Base-by-base conservation (phyloP, 495 filamentous ascomycete genomes). In the Cercophora sp. region DNA sequence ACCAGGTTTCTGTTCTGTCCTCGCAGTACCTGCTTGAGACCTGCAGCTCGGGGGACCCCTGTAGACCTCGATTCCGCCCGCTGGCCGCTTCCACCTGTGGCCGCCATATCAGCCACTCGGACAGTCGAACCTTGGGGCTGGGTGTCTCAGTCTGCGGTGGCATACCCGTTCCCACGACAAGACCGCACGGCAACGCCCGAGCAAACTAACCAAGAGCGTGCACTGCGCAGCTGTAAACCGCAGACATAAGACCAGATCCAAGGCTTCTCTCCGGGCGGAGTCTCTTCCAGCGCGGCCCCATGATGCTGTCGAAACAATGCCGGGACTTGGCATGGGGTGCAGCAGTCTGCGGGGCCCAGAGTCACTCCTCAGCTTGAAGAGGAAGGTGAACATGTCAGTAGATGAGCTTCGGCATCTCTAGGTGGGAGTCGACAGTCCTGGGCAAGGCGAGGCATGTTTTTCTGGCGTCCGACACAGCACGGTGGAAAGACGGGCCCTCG, bases 401-500 rank as follows among this genome's bases (percentile, higher is more conserved):
- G 53, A 58, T 55, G 32, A 52, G 16, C 40, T 29, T 31, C 56
- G 51, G 58, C 60, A 51, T 49, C 25, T 47, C 57, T 53, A 51
- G 52, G 22, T 54, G 9, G 49, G 39, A n/a, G 8, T 40, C 29
- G 44, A 31, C 32, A 16, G 50, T n/a, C n/a, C n/a, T n/a, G n/a
- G 52, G 24, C 32, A 31, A 25, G 34, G 49, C 20, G 45, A 46
- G 32, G 27, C 42, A n/a, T 8, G 37, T 43, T 11, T 16, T 40
- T 32, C 22, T 42, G 16, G 23, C 16, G 37, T 31, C 37, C 31
- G 42, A 39, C 20, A n/a, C n/a, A 31, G 24, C 22, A 19, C 52
- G 54, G 31, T 69, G 66, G 64, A 67, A 67, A 67, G 42, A 43
- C 66, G 64, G 66, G 61, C 62, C 61, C 40, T 61, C 41, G 16